Conservation (phyloP, 1,284 basidiomycete genomes). For the Tylopilus sp. region DNA sequence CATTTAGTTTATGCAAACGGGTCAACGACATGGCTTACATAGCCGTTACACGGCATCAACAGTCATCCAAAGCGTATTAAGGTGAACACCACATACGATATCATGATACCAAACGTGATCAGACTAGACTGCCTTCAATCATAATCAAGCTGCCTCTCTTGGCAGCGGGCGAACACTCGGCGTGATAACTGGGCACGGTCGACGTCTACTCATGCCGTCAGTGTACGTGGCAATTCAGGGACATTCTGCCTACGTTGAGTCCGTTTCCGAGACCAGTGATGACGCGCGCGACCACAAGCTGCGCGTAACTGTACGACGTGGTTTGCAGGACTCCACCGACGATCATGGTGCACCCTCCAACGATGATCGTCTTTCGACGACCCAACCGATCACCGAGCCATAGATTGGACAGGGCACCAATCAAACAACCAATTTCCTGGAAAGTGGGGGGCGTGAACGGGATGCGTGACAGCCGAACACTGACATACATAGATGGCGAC, state of each 20-base stretch:
- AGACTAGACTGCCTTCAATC: constrained; percentile 65
- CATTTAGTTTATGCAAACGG: constrained; percentile 1
- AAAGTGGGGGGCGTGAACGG: neutral
- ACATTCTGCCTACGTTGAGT: constrained; percentile 45
- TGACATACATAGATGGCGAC: constrained; percentile 29
- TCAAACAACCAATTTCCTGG: constrained; percentile 35
- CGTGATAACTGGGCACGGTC: constrained; percentile 61
- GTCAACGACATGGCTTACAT: constrained; percentile 21
- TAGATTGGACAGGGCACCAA: constrained; percentile 48
- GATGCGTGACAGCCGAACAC: neutral
- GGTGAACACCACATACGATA: constrained; percentile 47
- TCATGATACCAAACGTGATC: constrained; percentile 69
- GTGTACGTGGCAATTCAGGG: neutral
- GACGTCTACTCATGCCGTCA: constrained; percentile 44
- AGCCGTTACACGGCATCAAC: constrained; percentile 19
- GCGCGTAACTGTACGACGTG: constrained; percentile 43
- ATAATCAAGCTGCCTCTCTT: constrained; percentile 64
- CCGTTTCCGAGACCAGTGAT: constrained; percentile 63
- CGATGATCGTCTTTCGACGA: constrained; percentile 46
- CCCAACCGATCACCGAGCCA: constrained; percentile 47
- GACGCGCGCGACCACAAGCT: constrained; percentile 50
- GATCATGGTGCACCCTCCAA: constrained; percentile 51
- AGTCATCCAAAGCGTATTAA: neutral
- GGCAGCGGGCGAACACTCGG: constrained; percentile 60
- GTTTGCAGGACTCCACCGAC: constrained; percentile 51